phyloP scores from a whole-genome alignment of 805 yeast species.

The Starmera caribaea region DNA sequence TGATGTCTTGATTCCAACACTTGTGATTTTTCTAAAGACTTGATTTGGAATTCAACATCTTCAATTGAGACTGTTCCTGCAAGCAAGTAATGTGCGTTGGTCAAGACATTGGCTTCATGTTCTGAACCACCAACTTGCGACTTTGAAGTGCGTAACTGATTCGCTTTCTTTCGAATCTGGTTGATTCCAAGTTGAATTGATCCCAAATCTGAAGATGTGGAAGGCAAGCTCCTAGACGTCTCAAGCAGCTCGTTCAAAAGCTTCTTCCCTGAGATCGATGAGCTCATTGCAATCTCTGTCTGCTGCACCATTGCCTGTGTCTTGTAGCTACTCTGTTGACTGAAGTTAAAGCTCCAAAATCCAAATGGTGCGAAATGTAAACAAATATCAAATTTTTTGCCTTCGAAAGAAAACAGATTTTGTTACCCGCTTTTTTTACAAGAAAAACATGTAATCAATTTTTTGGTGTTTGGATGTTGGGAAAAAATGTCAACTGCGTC shows the following conservation, averaged over 20 bases:
- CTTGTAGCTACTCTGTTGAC: too few species aligned
- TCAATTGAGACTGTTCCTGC: constrained; percentile 88
- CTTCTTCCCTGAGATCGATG: constrained; percentile 12
- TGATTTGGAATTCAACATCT: constrained; percentile 58
- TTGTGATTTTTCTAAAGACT: constrained; percentile 24
- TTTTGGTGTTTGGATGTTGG: too few species aligned
- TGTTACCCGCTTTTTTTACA: too few species aligned
- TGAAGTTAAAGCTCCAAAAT: too few species aligned
- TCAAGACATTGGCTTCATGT: constrained; percentile 29
- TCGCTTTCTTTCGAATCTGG: constrained; percentile 67
- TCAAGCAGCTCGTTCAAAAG: constrained; percentile 65
- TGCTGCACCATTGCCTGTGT: neutral
- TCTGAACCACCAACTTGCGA: constrained; percentile 15
- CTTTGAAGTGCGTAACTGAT: constrained; percentile 39
- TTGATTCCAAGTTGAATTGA: constrained; percentile 70
- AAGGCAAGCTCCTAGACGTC: constrained; percentile 68
- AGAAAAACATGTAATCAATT: too few species aligned
- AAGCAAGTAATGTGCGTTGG: constrained; percentile 77
- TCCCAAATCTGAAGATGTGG: constrained; percentile 56
- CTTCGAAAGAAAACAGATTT: too few species aligned
- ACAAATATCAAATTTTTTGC: too few species aligned
- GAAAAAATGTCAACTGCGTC: too few species aligned
- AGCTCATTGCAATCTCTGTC: neutral
- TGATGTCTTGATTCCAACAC: constrained; percentile 17
- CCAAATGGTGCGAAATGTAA: too few species aligned